Percentiles rank a stretch among this genome's conserved stretches.
Conservation (phyloP, 78 protist species). For the Polysphondylium violaceum region DNA sequence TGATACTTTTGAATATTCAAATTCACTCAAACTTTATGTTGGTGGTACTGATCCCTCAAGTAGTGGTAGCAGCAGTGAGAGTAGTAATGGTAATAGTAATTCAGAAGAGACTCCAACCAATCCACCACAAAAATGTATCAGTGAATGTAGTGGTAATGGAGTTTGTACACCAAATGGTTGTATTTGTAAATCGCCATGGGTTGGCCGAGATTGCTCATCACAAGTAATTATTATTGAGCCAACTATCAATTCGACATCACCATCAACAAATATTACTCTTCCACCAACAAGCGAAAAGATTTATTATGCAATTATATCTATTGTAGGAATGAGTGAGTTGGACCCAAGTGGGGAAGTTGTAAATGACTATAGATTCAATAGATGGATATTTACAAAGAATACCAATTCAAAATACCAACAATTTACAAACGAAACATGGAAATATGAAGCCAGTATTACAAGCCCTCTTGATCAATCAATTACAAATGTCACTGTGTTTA, state of each 20-base stretch:
- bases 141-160: constrained; percentile 7
- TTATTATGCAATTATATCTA: too few species aligned
- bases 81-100: too few species aligned
- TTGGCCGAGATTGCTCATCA: background rate
- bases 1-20: too few species aligned
- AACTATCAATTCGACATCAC: background rate
- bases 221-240: background rate
- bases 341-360: too few species aligned
- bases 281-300: too few species aligned
- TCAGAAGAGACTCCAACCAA: too few species aligned
- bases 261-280: background rate
- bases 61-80: too few species aligned
- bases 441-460: background rate
- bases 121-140: too few species aligned
- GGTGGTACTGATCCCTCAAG: too few species aligned
- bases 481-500: background rate
- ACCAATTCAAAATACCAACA: background rate
- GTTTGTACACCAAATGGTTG: constrained; percentile 1
- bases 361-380: too few species aligned
- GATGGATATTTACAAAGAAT: background rate
- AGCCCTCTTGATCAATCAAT: background rate
- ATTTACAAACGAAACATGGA: background rate
- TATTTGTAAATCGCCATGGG: constrained; percentile 8
- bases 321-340: too few species aligned
- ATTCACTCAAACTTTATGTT: too few species aligned